Evolutionary conservation across 2,329 filamentous ascomycete genomes (phyloP), one percentile per base, ranked within the genome.

Genomic region (Penicillium aurantiogriseum): DNA sequence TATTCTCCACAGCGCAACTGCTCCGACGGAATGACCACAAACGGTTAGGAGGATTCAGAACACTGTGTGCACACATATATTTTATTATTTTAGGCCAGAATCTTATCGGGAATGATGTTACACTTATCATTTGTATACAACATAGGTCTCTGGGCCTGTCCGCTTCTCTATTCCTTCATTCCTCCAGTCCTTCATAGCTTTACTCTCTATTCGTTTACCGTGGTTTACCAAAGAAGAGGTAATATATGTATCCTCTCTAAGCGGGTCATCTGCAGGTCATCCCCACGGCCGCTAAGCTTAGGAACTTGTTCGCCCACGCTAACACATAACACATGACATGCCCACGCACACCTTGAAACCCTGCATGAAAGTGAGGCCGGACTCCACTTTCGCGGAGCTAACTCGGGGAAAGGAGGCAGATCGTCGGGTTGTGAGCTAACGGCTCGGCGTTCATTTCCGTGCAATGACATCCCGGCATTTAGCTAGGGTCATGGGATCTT

Each of bases 31-130:
- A 54, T 29, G 46, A 52, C 31, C 17, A 48, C 23, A 45, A 54
- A 39, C 6, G 40, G 21, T n/a, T 31, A 46, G 27, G 17, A 27
- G 33, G 11, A 31, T 38, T 17, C 8, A 17, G 5, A 47, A 17
- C 8, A 48, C 11, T 48, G 45, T 47, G 31, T 5, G 15, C 13
- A 36, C 15, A 35, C 23, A n/a, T 25, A n/a, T 33, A 33, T 17
- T 35, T 10, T 48, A 25, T n/a, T 25, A 35, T 36, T n/a, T 15
- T 48, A 48, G 23, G 43, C 6, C 25, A 19, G 17, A 35, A 25
- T 36, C 23, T 52, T 51, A 57, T 53, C 48, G 40, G 50, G 21
- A 48, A 61, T 63, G 60, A 63, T 58, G 56, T 53, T 47, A 54
- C 47, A 19, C 43, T 29, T 40, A 36, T 45, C 40, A 39, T 29